Conservation (phyloP, 2,329 filamentous ascomycete species). For the Cercospora janseana region DNA sequence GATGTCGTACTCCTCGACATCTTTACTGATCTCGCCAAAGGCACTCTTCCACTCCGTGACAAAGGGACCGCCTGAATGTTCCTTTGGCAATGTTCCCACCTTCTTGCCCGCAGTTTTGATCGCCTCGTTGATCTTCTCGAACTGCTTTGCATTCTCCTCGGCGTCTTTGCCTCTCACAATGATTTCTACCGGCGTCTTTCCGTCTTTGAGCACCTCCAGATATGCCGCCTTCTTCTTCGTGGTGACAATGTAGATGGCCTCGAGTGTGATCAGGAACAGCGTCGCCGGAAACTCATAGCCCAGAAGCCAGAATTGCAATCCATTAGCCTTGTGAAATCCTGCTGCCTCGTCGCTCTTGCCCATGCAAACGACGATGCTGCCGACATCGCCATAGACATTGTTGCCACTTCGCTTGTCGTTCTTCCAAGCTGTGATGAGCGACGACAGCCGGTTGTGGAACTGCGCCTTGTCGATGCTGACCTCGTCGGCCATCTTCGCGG, state of each 20-base stretch:
- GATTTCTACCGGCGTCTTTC: conserved; percentile 89
- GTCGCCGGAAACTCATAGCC: conserved; percentile 98
- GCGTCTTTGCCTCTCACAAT: conserved; percentile 88
- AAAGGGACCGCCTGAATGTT: conserved; percentile 81
- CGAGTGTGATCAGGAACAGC: conserved; percentile 84
- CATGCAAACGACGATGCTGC: conserved; percentile 85
- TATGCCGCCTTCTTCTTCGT: conserved; percentile 98
- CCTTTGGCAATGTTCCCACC: conserved; percentile 81
- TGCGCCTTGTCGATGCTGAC: conserved; percentile 92
- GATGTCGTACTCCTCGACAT: conserved; percentile 85
- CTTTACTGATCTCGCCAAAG: conserved; percentile 74
- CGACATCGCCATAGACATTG: conserved; percentile 78
- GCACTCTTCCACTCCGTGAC: conserved; percentile 93
- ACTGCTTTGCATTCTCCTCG: conserved; percentile 86
- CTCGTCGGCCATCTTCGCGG: conserved; percentile 63
- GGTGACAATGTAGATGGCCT: conserved; percentile 86
- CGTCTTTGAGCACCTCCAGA: conserved; percentile 81
- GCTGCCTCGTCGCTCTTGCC: conserved; percentile 89
- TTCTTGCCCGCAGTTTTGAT: conserved; percentile 92
- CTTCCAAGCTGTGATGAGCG: conserved; percentile 91
- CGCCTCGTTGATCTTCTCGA: conserved; percentile 75
- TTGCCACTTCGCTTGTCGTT: conserved; percentile 87
- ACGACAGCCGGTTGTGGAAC: conserved; percentile 90
- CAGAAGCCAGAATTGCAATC: conserved; percentile 96
- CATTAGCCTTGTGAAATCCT: conserved; percentile 92